phyloP scores from a whole-genome alignment of 352 stramenopile genomes.

The Globisporangium middletonii region DNA sequence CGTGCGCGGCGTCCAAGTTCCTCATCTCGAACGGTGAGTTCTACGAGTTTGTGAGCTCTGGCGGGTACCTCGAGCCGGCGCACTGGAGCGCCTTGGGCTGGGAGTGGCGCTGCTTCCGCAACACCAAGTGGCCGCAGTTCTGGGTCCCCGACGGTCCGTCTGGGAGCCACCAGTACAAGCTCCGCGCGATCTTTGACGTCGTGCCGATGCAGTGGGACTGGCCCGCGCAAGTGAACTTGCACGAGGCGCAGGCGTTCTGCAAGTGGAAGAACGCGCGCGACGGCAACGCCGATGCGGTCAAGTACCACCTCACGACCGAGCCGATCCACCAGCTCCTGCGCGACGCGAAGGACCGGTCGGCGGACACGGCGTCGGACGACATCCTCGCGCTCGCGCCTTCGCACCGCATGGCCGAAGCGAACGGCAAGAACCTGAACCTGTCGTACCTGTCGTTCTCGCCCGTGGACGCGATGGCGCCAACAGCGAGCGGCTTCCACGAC shows the following conservation, averaged over 20 bases:
- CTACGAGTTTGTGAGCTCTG: slow-evolving; percentile 91
- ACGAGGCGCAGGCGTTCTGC: slow-evolving; percentile 93
- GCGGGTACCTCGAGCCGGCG: slow-evolving; percentile 88
- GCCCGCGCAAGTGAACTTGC: slow-evolving; percentile 95
- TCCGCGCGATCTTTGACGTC: slow-evolving; percentile 90
- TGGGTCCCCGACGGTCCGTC: slow-evolving; percentile 90
- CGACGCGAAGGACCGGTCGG: slow-evolving; percentile 44
- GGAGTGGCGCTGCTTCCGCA: slow-evolving; percentile 93
- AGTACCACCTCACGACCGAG: slow-evolving; percentile 91
- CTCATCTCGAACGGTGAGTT: slow-evolving; percentile 97
- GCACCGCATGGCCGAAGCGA: slow-evolving; percentile 27
- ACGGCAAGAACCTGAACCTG: slow-evolving; percentile 90
- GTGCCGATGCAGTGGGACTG: slow-evolving; percentile 94
- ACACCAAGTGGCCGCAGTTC: slow-evolving; percentile 95
- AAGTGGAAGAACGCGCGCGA: slow-evolving; percentile 79
- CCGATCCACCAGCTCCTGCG: slow-evolving; percentile 91
- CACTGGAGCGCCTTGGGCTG: slow-evolving; percentile 92
- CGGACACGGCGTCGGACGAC: slow-evolving; percentile 49
- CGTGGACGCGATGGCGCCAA: slow-evolving; percentile 76
- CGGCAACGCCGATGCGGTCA: slow-evolving; percentile 50
- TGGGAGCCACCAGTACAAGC: slow-evolving; percentile 91
- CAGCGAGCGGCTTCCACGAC: slow-evolving; percentile 86
- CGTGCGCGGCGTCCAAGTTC: slow-evolving; percentile 87
- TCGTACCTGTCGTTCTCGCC: slow-evolving; percentile 88
- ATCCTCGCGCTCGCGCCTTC: slow-evolving; percentile 60